phyloP scores from a whole-genome alignment of 495 filamentous ascomycete genomes.

The Amorphotheca resinae region DNA sequence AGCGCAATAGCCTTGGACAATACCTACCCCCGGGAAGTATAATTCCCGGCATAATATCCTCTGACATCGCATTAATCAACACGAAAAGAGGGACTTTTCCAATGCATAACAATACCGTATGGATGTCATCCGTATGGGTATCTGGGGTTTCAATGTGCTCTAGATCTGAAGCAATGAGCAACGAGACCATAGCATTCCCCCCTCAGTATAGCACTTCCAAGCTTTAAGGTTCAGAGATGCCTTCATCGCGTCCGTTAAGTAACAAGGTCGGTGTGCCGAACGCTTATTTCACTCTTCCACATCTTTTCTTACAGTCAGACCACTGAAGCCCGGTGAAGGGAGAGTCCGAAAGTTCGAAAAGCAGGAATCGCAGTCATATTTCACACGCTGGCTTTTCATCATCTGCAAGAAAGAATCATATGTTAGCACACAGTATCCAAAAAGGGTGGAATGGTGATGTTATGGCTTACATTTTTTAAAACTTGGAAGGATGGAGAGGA shows the following conservation, averaged over 20 bases:
- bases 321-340: constrained; percentile 79
- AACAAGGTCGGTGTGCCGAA: constrained; percentile 99
- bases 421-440: constrained; percentile 33
- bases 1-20: too few species aligned
- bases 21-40: too few species aligned
- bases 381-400: constrained; percentile 99
- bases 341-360: constrained; percentile 60
- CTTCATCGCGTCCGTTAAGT: constrained; percentile 85
- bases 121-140: too few species aligned
- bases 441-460: neutral
- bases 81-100: too few species aligned
- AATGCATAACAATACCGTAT: too few species aligned
- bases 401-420: constrained; percentile 42
- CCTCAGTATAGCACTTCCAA: constrained; percentile 32
- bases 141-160: too few species aligned
- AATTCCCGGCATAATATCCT: too few species aligned
- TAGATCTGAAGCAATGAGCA: too few species aligned
- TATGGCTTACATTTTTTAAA: constrained; percentile 71
- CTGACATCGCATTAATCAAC: too few species aligned
- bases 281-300: constrained; percentile 86
- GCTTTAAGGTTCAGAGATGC: constrained; percentile 78
- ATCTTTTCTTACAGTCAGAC: constrained; percentile 52
- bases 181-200: too few species aligned
- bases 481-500: constrained; percentile 90
- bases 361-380: constrained; percentile 67